phyloP scores from a whole-genome alignment of 2,329 filamentous ascomycete genomes.

The Colletotrichum sp. region DNA sequence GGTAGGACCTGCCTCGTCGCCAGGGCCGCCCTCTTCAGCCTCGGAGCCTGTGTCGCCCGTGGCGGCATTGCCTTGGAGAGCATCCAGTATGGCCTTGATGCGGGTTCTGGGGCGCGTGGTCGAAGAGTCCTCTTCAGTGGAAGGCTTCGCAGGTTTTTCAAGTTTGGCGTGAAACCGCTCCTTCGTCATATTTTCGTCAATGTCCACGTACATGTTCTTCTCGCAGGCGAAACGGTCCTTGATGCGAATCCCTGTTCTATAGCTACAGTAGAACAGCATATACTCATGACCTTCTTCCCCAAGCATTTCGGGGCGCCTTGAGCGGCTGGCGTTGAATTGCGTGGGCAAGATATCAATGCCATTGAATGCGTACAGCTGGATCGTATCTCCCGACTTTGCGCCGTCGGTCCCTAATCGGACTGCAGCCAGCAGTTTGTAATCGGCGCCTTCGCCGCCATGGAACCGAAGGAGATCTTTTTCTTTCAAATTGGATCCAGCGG shows the following conservation, averaged over 20 bases:
- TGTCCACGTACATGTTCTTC: not conserved
- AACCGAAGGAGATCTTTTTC: not conserved
- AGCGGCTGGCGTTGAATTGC: not conserved
- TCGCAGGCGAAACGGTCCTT: not conserved
- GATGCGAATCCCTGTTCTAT: not conserved
- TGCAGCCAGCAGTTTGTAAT: not conserved
- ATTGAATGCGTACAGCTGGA: not conserved
- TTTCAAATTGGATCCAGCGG: not conserved
- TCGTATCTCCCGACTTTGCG: rapidly evolving
- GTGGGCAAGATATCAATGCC: not conserved
- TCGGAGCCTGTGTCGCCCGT: not conserved
- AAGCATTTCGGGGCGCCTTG: not conserved
- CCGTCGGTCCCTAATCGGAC: not conserved
- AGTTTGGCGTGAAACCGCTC: not conserved
- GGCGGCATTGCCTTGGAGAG: not conserved
- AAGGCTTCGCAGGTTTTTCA: not conserved
- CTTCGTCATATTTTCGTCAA: not conserved
- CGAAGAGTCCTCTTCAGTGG: not conserved
- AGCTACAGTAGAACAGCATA: not conserved
- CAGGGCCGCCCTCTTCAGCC: not conserved
- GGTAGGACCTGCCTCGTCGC: not conserved
- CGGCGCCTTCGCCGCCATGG: not conserved
- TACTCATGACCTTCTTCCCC: not conserved
- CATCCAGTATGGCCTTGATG: not conserved
- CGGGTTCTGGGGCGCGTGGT: not conserved